These are phyloP conservation scores for Saxophila tyrrhenica DNA, from an alignment of 495 filamentous ascomycete genomes.

Conservation along the genomic window DNA sequence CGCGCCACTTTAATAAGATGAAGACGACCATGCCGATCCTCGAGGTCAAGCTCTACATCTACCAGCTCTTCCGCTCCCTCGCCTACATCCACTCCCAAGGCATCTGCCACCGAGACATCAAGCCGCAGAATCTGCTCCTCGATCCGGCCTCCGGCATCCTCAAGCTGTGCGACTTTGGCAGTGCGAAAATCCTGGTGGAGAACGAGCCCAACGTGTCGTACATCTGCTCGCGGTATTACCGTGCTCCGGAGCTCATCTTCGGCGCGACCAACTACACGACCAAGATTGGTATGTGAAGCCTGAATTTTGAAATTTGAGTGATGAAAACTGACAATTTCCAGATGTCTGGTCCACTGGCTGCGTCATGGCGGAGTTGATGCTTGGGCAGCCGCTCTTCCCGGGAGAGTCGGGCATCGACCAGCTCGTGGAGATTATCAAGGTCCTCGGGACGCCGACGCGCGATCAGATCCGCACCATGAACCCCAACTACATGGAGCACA, in stretches of 20 bases:
- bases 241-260: slow-evolving; percentile 96
- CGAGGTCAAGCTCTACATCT: slow-evolving; percentile 98
- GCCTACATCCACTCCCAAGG: slow-evolving; percentile 99
- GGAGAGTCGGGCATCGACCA: slow-evolving; percentile 98
- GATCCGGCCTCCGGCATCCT: slow-evolving; percentile 83
- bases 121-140: slow-evolving; percentile 92
- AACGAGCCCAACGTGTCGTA: slow-evolving; percentile 99
- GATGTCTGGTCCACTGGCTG: slow-evolving; percentile 99
- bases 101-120: slow-evolving; percentile 98
- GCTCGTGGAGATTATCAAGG: slow-evolving; percentile 98
- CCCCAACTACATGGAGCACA: slow-evolving; percentile 99
- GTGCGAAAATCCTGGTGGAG: slow-evolving; percentile 96
- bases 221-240: slow-evolving; percentile 98
- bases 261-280: slow-evolving; percentile 99
- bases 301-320: neutral
- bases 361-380: slow-evolving; percentile 98
- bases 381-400: slow-evolving; percentile 97
- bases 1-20: slow-evolving; percentile 98
- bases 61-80: slow-evolving; percentile 95
- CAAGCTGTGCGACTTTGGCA: slow-evolving; percentile 98
- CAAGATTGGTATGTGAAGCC: slow-evolving; percentile 76
- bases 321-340: slow-evolving; percentile 27
- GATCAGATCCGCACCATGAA: slow-evolving; percentile 99
- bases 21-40: slow-evolving; percentile 99
- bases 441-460: slow-evolving; percentile 91